Base-by-base conservation (phyloP, 352 stramenopile species). In the Phytopythium ostracodes region DNA sequence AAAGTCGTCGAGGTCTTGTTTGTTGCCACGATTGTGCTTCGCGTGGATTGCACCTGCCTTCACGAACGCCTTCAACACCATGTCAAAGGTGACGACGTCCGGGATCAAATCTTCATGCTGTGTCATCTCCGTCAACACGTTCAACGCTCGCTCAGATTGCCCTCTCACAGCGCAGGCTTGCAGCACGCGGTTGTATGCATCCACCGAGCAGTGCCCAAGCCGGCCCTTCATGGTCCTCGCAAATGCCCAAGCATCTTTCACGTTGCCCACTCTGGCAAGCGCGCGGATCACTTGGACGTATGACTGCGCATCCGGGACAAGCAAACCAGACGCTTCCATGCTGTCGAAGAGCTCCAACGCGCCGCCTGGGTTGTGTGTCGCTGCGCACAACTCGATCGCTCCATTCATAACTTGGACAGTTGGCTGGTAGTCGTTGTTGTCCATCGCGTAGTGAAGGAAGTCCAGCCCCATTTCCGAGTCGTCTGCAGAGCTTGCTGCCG, bases 381-480 rank as follows among this genome's bases (percentile, higher is more conserved):
- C 82, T 27, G 77, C 75, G 36, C 67, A 84, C 38, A 88, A 52
- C 43, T 73, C 67, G 44, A 86, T 86, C 1, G 76, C 76, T 8
- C 79, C 79, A 53, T 76, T 86, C 11, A 88, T 64, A 11, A 83
- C 70, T 12, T 77, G 69, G 33, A 88, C 24, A 40, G 67, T 79
- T 18, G 79, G 76, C 20, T 67, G 67, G 55, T 78, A 86, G 11
- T 46, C 62, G n/a, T 74, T 55, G 8, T 63, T 55, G 31, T 71
- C 55, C 66, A 89, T 79, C 64, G 88, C 63, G 60, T 88, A 74
- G 8, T 91, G 70, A 53, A 93, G 56, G 36, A 93, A 89, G 2
- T 73, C 72, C 40, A 87, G 55, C 7, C 84, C 84, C 1, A 88
- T 64, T 11, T 83, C 71, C 51, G 72, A 68, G 25, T 89, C 63